These are phyloP conservation scores for Chaetomium strumarium DNA, from an alignment of 2,329 filamentous ascomycete genomes.

Conservation along the genomic window DNA sequence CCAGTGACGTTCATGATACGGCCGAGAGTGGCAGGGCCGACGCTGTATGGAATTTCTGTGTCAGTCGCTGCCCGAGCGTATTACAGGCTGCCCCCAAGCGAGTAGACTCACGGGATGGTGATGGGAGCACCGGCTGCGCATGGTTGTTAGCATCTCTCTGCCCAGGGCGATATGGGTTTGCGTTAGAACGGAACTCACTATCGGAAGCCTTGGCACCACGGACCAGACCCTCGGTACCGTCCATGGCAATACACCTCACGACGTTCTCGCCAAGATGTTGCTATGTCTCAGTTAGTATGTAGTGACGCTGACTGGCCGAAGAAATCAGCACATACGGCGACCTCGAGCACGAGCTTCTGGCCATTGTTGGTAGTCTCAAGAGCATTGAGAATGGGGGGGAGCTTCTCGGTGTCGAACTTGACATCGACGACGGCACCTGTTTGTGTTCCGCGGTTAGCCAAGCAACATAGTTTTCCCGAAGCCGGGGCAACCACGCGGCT, in stretches of 20 bases:
- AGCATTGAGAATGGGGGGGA: constrained; percentile 96
- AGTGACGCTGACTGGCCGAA: neutral
- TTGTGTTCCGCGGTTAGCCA: constrained; percentile 54
- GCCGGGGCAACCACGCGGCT: neutral
- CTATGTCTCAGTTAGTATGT: constrained; percentile 47
- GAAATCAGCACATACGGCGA: constrained; percentile 73
- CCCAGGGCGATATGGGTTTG: neutral
- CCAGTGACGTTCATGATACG: constrained; percentile 99
- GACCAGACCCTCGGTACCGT: constrained; percentile 99
- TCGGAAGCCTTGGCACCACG: constrained; percentile 81
- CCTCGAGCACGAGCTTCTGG: constrained; percentile 93
- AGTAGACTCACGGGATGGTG: constrained; percentile 52
- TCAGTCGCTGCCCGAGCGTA: constrained; percentile 14
- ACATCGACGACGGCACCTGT: constrained; percentile 99
- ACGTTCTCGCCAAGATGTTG: constrained; percentile 99
- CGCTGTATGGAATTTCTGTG: constrained; percentile 15
- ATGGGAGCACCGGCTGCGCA: constrained; percentile 73
- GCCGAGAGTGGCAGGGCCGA: constrained; percentile 87
- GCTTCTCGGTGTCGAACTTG: constrained; percentile 92
- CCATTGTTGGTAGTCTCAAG: constrained; percentile 86
- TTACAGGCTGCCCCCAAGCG: neutral
- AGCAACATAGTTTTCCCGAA: constrained; percentile 31
- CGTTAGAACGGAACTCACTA: constrained; percentile 38
- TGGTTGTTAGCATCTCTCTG: constrained; percentile 17
- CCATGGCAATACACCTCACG: constrained; percentile 99